These are phyloP conservation scores for Hymenotorrendiella dingleyae DNA, from an alignment of 2,329 filamentous ascomycete genomes.

Conservation along the genomic window DNA sequence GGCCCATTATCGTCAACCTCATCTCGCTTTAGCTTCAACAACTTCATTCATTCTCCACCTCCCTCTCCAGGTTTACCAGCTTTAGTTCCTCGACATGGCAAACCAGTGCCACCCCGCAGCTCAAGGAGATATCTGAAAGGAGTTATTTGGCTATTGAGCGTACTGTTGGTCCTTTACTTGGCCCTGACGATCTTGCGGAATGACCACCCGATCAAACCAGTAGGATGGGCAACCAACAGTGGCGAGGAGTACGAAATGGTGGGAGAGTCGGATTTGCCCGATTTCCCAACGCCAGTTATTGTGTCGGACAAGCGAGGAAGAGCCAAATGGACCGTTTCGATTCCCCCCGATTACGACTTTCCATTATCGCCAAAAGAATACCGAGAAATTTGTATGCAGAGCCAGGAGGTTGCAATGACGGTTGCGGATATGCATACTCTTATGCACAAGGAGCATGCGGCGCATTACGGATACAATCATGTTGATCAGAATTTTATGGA, in stretches of 20 bases:
- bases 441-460: conserved; percentile 37
- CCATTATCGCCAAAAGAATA: conserved; percentile 64
- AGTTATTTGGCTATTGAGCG: conserved; percentile 46
- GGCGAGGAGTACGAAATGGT: conserved; percentile 60
- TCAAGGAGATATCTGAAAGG: conserved; percentile 23
- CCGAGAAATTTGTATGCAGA: conserved; percentile 60
- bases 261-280: conserved; percentile 58
- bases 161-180: conserved; percentile 48
- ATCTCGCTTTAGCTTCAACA: conserved; percentile 60
- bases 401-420: conserved; percentile 56
- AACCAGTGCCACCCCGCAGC: conserved; percentile 42
- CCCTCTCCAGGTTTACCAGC: conserved; percentile 66
- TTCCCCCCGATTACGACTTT: conserved; percentile 61
- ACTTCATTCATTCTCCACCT: conserved; percentile 63
- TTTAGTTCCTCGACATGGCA: conserved; percentile 58
- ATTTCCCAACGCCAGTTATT: conserved; percentile 67
- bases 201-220: conserved; percentile 28
- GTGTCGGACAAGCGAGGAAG: conserved; percentile 59
- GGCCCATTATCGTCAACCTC: conserved; percentile 53
- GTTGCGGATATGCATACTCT: conserved; percentile 46
- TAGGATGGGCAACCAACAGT: conserved; percentile 36
- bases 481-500: conserved; percentile 68
- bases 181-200: conserved; percentile 32
- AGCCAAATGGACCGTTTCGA: conserved; percentile 74
- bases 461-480: conserved; percentile 49